These are phyloP conservation scores for Bidens hawaiensis DNA, from an alignment of 140 eudicot genomes.

Conservation along the genomic window DNA sequence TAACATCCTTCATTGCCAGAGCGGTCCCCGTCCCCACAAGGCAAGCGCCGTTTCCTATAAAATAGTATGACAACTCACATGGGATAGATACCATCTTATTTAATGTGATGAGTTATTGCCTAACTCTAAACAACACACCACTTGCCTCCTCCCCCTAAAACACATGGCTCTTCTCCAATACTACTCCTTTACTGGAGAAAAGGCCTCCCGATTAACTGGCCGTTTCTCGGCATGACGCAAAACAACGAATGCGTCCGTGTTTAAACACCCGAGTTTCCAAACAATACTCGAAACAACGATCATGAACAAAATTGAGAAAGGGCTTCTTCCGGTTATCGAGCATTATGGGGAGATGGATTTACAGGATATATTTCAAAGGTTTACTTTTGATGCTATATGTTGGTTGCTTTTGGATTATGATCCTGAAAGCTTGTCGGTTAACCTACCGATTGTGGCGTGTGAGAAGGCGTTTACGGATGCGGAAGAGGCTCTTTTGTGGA, in stretches of 20 bases:
- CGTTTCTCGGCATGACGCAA: slow-evolving; percentile 13
- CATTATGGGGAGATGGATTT: not conserved
- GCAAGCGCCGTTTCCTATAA: too few relatives aligned
- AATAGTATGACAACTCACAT: too few relatives aligned
- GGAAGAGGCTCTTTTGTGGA: slow-evolving; percentile 16
- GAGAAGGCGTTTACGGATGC: slow-evolving; percentile 9
- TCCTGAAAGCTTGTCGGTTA: slow-evolving; percentile 12
- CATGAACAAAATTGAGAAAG: not conserved
- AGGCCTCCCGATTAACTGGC: slow-evolving; percentile 1
- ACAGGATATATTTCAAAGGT: slow-evolving; percentile 7
- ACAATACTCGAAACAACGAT: not conserved
- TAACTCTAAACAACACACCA: not conserved
- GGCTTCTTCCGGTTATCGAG: slow-evolving; percentile 11
- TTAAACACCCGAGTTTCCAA: slow-evolving; percentile 2
- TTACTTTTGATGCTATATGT: slow-evolving; percentile 6
- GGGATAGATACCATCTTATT: too few relatives aligned
- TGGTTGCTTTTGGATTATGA: slow-evolving; percentile 10
- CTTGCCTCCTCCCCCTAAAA: too few relatives aligned
- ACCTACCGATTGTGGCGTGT: slow-evolving; percentile 1
- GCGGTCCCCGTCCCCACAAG: too few relatives aligned
- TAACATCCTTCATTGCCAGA: too few relatives aligned
- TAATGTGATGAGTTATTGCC: too few relatives aligned
- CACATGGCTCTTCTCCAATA: not conserved
- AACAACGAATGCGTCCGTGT: slow-evolving; percentile 1
- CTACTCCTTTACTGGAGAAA: not conserved